phyloP scores from a whole-genome alignment of 352 stramenopile genomes.

The Pseudoperonospora humuli region DNA sequence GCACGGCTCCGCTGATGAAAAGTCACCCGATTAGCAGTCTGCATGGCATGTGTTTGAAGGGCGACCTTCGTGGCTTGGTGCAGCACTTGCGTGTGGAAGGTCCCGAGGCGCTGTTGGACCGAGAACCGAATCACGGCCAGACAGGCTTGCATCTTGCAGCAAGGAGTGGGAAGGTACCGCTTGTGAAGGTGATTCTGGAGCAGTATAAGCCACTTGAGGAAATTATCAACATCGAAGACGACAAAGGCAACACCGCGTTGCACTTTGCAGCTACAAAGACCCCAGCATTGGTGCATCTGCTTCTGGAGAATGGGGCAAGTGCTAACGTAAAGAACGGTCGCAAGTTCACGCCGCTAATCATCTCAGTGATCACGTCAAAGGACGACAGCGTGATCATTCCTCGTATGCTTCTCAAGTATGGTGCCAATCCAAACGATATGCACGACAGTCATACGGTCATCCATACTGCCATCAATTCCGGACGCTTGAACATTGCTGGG shows the following conservation, averaged over 20 bases:
- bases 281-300: slow-evolving; percentile 68
- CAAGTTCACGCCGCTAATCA: slow-evolving; percentile 81
- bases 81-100: slow-evolving; percentile 72
- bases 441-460: slow-evolving; percentile 84
- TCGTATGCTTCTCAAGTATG: slow-evolving; percentile 84
- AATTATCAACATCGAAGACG: slow-evolving; percentile 77
- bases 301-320: slow-evolving; percentile 68
- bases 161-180: slow-evolving; percentile 74
- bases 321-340: slow-evolving; percentile 85
- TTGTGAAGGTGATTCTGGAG: slow-evolving; percentile 79
- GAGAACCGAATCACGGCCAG: slow-evolving; percentile 80
- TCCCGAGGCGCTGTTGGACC: slow-evolving; percentile 50
- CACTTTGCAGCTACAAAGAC: slow-evolving; percentile 85
- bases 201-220: slow-evolving; percentile 75
- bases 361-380: slow-evolving; percentile 81
- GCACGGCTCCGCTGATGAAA: slow-evolving; percentile 57
- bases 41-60: slow-evolving; percentile 73
- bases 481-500: slow-evolving; percentile 64
- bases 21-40: slow-evolving; percentile 74
- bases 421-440: slow-evolving; percentile 85
- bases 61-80: slow-evolving; percentile 68
- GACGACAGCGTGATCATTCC: slow-evolving; percentile 79
- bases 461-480: slow-evolving; percentile 67
- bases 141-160: slow-evolving; percentile 73
- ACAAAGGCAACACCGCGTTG: slow-evolving; percentile 83